Base-by-base conservation (phyloP, 2,329 filamentous ascomycete species). In the Penicillium sp. region DNA sequence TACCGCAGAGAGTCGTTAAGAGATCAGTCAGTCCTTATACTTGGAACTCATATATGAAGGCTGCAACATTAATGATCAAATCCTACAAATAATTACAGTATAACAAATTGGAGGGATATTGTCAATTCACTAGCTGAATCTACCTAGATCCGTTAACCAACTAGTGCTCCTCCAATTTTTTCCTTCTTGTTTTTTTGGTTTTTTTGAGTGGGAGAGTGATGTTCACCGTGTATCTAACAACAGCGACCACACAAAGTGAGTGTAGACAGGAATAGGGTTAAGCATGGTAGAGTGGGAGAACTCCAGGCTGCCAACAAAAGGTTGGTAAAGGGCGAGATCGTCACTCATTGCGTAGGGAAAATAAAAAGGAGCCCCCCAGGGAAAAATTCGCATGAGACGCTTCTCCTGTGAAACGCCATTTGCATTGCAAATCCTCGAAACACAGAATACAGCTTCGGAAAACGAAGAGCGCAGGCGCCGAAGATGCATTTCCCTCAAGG, bases 51-150 rank as follows among this genome's bases (percentile, higher is more conserved):
- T 17, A 12, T 17, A 43, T 19, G 11, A 30, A 17, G n/a, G 28
- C 8, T 14, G 5, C 2, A 7, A 4, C 9, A 12, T 22, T n/a
- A 7, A 11, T n/a, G n/a, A n/a, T 28, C 40, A 11, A 42, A 42
- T 28, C 14, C 14, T 33, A 33, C 43, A 25, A 25, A 19, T 25
- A 12, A 25, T 11, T n/a, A 33, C 30, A 46, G 12, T 31, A 12
- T 25, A 55, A 36, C 5, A 25, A 12, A 54, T 57, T 53, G 54
- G 63, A 69, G 67, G 67, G 61, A 64, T 31, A 42, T 67, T 69
- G 60, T 62, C 66, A 69, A 64, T 70, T 68, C 62, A 58, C 62
- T 63, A 67, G 61, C 63, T 66, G 63, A 42, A 50, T 46, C 48
- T 56, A 54, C 22, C 41, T 45, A 40, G 48, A 44, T 48, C 35